Conservation (phyloP, 2,329 filamentous ascomycete species). For the Paraphaeosphaeria minitans region DNA sequence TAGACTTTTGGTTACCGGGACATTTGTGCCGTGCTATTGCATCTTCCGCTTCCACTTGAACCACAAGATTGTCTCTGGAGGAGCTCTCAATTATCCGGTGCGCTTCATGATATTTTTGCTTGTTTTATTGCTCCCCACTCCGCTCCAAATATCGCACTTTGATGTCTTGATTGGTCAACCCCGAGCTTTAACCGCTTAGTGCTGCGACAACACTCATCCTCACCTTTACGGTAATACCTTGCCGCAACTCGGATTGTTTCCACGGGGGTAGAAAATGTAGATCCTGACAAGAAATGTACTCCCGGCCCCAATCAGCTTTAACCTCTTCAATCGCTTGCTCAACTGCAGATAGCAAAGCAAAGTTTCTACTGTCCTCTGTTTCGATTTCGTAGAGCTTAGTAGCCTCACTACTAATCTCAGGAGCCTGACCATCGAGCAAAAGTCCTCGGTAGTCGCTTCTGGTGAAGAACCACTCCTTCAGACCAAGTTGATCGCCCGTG, state of each 20-base stretch:
- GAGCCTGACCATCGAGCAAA: not conserved
- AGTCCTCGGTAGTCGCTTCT: not conserved
- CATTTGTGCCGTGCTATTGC: too few relatives aligned
- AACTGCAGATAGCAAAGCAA: not conserved
- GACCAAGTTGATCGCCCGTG: constrained; percentile 1
- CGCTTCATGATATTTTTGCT: too few relatives aligned
- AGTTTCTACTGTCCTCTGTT: not conserved
- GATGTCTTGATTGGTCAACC: not conserved
- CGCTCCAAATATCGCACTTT: not conserved
- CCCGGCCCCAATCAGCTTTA: not conserved
- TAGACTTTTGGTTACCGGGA: too few relatives aligned
- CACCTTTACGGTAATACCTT: not conserved
- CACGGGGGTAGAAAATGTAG: not conserved
- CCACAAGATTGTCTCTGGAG: too few relatives aligned
- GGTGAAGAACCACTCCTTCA: constrained; percentile 4
- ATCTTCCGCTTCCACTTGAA: too few relatives aligned
- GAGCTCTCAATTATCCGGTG: too few relatives aligned
- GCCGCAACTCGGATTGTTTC: not conserved
- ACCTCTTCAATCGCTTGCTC: not conserved
- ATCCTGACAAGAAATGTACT: not conserved
- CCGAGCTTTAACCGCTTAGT: not conserved
- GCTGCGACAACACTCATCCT: not conserved
- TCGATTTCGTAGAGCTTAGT: not conserved
- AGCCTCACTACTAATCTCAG: not conserved
- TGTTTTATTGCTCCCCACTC: too few relatives aligned